Percentiles rank a stretch among this genome's conserved stretches.
phyloP scores from a whole-genome alignment of 768 basidiomycete species.

The Lactifluus pinguis region DNA sequence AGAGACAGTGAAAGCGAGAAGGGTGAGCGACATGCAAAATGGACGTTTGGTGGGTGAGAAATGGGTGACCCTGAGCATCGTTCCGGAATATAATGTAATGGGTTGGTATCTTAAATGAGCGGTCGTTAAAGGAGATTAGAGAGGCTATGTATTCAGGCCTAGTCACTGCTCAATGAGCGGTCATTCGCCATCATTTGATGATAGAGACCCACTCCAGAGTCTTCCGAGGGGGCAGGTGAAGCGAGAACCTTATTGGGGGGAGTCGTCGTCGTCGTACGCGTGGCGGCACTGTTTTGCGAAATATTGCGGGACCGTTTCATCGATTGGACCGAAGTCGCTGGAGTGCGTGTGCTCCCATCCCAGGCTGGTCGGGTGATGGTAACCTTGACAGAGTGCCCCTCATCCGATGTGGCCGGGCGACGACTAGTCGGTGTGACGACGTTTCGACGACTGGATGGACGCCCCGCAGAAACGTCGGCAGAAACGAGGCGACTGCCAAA shows the following conservation, averaged over 20 bases:
- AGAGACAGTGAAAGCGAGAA: conserved; percentile 9
- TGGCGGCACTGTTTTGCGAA: conserved; percentile 63
- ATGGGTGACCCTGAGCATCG: conserved; percentile 19
- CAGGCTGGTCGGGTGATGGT: conserved; percentile 70
- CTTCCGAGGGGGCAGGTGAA: conserved; percentile 71
- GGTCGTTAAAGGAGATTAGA: conserved; percentile 20
- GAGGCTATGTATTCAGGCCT: conserved; percentile 16
- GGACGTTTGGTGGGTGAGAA: conserved; percentile 20
- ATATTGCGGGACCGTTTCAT: conserved; percentile 60
- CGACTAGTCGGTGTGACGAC: conserved; percentile 35
- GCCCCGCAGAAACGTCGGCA: conserved; percentile 41
- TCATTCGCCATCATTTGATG: conserved; percentile 74
- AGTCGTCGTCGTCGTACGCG: conserved; percentile 26
- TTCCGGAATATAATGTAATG: conserved; percentile 19
- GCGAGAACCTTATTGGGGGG: conserved; percentile 38
- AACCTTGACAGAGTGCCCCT: conserved; percentile 53
- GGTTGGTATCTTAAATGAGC: conserved; percentile 15
- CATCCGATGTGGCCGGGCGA: conserved; percentile 47
- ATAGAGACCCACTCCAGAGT: conserved; percentile 79
- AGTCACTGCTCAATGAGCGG: conserved; percentile 43
- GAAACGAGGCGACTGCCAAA: conserved; percentile 80
- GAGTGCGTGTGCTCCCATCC: conserved; percentile 48
- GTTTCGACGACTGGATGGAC: conserved; percentile 59
- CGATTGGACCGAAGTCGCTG: conserved; percentile 25
- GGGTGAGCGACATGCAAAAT: conserved; percentile 12